Conservation (phyloP, 305 asterid species). For the Solanum hybrid region DNA sequence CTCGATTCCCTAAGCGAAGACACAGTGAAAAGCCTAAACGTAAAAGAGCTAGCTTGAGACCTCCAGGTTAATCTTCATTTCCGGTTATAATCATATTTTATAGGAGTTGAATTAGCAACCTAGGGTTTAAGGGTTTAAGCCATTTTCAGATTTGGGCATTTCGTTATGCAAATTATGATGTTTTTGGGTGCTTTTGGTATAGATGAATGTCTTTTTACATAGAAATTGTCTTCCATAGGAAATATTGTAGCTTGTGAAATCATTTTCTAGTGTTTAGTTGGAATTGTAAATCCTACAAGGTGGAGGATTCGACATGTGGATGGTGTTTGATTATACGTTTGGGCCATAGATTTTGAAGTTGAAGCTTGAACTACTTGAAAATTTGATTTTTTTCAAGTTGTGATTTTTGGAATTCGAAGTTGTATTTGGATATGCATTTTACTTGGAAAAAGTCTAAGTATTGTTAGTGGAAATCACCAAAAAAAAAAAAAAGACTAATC, state of each 20-base stretch:
- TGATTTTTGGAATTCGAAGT: background rate
- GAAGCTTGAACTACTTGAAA: background rate
- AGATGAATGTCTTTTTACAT: background rate
- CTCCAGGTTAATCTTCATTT: slow-evolving; percentile 41
- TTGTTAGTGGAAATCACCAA: background rate
- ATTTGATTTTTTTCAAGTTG: background rate
- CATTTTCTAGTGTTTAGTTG: background rate
- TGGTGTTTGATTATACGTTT: background rate
- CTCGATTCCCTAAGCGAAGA: slow-evolving; percentile 65
- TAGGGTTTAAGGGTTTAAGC: background rate
- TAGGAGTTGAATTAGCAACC: background rate
- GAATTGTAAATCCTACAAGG: background rate
- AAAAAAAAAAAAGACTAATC: background rate
- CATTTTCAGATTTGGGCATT: background rate
- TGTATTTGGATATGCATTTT: background rate
- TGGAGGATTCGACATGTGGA: background rate
- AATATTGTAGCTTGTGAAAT: background rate
- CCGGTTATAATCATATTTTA: background rate
- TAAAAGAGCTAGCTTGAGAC: slow-evolving; percentile 63
- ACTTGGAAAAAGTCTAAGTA: no score
- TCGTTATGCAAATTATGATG: background rate
- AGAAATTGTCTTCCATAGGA: background rate
- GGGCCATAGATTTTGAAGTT: background rate
- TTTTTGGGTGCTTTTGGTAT: background rate
- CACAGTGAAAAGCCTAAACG: slow-evolving; percentile 50